Conservation (phyloP, 768 basidiomycete species). For the Termitomyces sp. region DNA sequence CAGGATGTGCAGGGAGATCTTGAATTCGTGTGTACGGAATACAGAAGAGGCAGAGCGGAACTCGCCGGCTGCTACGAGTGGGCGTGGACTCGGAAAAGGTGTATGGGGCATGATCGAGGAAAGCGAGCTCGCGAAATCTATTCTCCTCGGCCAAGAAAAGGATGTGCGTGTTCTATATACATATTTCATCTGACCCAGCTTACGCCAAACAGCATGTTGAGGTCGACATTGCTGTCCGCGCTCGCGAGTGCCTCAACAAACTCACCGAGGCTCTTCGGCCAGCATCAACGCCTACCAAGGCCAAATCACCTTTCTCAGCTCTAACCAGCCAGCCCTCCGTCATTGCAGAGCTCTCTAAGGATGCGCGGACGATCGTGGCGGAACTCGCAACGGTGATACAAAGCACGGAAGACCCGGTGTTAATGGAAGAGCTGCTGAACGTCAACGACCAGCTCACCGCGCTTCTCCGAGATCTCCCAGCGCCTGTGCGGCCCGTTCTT, state of each 20-base stretch:
- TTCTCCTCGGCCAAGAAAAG: constrained; percentile 54
- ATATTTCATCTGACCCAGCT: neutral
- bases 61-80: constrained; percentile 29
- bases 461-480: constrained; percentile 44
- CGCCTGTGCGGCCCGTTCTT: constrained; percentile 32
- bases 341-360: constrained; percentile 33
- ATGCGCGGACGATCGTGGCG: constrained; percentile 47
- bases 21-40: constrained; percentile 88
- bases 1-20: constrained; percentile 82
- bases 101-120: constrained; percentile 87
- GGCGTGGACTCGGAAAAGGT: constrained; percentile 58
- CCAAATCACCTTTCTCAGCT: constrained; percentile 14
- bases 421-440: constrained; percentile 61
- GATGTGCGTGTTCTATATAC: constrained; percentile 28
- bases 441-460: constrained; percentile 69
- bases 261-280: constrained; percentile 25
- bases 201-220: constrained; percentile 31
- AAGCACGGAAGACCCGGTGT: constrained; percentile 49
- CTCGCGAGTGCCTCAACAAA: constrained; percentile 34
- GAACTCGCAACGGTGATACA: constrained; percentile 52
- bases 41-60: constrained; percentile 77
- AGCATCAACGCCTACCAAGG: neutral
- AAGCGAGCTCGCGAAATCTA: constrained; percentile 72
- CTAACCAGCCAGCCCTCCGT: constrained; percentile 10
- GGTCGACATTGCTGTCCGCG: constrained; percentile 42